Percentiles rank a stretch among this genome's conserved stretches.
Evolutionary conservation across 2,329 filamentous ascomycete species (phyloP).

Genomic region (Scleromitrula shiraiana): DNA sequence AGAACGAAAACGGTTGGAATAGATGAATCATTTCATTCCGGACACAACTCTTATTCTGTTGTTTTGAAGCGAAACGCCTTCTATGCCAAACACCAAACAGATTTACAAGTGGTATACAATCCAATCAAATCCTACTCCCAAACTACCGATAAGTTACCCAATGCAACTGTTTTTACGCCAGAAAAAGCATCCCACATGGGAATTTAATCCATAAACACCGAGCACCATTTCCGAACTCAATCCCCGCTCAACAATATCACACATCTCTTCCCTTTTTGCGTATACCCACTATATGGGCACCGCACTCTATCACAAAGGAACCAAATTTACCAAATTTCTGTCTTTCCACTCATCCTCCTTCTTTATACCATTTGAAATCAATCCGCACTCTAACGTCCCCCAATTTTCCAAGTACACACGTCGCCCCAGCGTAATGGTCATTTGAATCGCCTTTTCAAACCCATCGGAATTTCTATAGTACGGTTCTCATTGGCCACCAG

Average conservation of each 20-base stretch:
- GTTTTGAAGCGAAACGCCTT: background rate
- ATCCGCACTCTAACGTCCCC: conserved; percentile 38
- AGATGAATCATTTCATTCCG: too few relatives aligned
- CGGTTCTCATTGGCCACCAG: conserved; percentile 44
- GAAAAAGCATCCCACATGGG: too few relatives aligned
- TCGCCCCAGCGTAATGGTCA: conserved; percentile 38
- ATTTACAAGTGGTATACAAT: background rate
- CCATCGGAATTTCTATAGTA: conserved; percentile 43
- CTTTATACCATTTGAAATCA: conserved; percentile 31
- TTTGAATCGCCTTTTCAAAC: conserved; percentile 36
- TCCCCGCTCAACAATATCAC: too few relatives aligned
- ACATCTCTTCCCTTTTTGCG: too few relatives aligned
- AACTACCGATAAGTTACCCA: background rate
- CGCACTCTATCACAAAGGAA: too few relatives aligned
- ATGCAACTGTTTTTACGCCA: too few relatives aligned
- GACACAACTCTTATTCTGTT: too few relatives aligned
- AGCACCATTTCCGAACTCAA: too few relatives aligned
- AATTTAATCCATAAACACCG: too few relatives aligned
- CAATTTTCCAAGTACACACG: conserved; percentile 37
- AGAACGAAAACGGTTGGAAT: too few relatives aligned
- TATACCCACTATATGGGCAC: too few relatives aligned
- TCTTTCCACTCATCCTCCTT: conserved; percentile 39
- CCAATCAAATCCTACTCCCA: background rate
- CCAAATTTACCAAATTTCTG: background rate
- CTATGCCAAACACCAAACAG: background rate